phyloP scores from a whole-genome alignment of 495 filamentous ascomycete species.

The Zalerion maritima region DNA sequence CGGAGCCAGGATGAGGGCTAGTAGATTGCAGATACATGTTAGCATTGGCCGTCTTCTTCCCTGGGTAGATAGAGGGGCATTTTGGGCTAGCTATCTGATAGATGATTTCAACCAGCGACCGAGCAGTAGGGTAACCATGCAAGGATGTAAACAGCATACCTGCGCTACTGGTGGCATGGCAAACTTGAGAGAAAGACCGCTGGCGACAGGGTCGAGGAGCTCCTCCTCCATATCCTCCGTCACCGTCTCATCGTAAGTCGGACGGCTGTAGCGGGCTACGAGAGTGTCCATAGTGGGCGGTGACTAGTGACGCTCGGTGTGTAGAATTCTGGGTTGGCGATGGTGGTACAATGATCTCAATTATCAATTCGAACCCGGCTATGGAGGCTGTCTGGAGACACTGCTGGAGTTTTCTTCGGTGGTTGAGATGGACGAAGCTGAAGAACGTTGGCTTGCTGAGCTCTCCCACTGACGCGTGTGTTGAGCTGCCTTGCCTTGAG shows the following conservation, averaged over 20 bases:
- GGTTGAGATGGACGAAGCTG: no score
- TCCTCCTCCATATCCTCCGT: conserved; percentile 56
- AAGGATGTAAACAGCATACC: conserved; percentile 34
- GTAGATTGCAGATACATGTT: conserved; percentile 5
- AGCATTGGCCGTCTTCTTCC: conserved; percentile 3
- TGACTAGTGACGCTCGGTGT: conserved; percentile 1
- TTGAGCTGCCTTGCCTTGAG: no score
- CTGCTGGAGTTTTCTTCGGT: no score
- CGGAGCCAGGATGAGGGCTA: conserved; percentile 86
- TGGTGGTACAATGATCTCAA: no score
- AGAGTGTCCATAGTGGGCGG: conserved; percentile 69
- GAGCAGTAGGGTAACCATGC: neutral
- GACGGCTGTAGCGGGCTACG: conserved; percentile 73
- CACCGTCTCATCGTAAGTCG: conserved; percentile 57
- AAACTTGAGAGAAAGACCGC: conserved; percentile 71
- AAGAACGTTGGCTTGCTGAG: no score
- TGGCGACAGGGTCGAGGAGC: conserved; percentile 46
- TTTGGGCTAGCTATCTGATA: conserved; percentile 3
- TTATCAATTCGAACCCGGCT: no score
- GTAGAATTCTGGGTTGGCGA: no score
- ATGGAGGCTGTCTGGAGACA: no score
- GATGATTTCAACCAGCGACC: neutral
- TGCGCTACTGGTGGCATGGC: conserved; percentile 86
- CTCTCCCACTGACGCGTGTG: no score
- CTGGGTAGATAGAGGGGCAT: no score